Percentiles rank a stretch among this genome's conserved stretches.
These are phyloP conservation scores for Phytophthora hybrid DNA, from an alignment of 352 stramenopile genomes.

Conservation along the genomic window DNA sequence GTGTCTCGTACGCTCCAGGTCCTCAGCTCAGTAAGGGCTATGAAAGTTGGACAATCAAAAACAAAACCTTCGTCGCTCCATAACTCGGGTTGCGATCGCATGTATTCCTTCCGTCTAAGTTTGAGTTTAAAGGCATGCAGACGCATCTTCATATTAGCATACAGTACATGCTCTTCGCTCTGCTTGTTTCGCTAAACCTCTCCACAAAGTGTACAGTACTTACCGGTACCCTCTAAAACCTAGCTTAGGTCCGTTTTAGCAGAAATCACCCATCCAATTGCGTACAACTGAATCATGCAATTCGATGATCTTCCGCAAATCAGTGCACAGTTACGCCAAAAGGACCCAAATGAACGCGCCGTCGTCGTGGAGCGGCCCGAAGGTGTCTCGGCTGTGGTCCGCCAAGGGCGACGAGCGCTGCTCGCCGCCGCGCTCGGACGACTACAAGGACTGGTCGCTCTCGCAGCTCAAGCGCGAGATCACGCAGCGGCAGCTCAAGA, in stretches of 20 bases:
- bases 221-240: no score
- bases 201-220: no score
- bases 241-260: background rate
- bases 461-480: constrained; percentile 67
- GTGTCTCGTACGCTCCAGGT: no score
- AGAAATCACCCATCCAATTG: background rate
- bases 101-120: no score
- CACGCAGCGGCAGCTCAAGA: constrained; percentile 56
- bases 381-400: constrained; percentile 53
- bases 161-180: no score
- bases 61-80: no score
- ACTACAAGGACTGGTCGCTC: constrained; percentile 63
- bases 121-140: no score
- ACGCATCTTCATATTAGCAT: no score
- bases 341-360: constrained; percentile 30
- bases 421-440: constrained; percentile 53
- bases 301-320: background rate
- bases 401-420: constrained; percentile 53
- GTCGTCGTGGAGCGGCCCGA: constrained; percentile 34
- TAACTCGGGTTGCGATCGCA: no score
- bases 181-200: no score
- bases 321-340: background rate
- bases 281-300: background rate
- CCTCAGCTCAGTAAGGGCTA: no score
- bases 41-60: no score